Conservation (phyloP, 73 alveolate species). For the Stentor coeruleus region DNA sequence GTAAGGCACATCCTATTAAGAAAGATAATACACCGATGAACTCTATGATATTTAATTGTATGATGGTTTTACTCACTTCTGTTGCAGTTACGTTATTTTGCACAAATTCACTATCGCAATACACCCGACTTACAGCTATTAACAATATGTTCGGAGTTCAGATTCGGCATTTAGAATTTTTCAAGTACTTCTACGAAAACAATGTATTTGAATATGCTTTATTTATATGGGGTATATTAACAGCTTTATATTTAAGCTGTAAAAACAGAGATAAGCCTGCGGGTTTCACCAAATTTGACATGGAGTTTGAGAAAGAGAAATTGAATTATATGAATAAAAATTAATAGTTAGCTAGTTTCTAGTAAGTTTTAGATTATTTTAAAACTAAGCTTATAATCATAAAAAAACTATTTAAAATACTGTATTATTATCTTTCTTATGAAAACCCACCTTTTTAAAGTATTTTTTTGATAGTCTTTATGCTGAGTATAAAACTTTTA, state of each 20-base stretch:
- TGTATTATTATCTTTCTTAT: too few relatives aligned
- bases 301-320: constrained; percentile 19
- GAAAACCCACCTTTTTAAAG: too few relatives aligned
- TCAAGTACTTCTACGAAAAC: constrained; percentile 54
- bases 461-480: too few relatives aligned
- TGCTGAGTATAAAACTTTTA: too few relatives aligned
- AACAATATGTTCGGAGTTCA: constrained; percentile 60
- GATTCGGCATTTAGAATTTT: constrained; percentile 63
- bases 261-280: constrained; percentile 44
- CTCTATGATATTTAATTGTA: constrained; percentile 67
- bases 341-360: background rate
- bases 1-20: constrained; percentile 74
- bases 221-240: constrained; percentile 56
- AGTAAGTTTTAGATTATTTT: too few relatives aligned
- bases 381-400: too few relatives aligned
- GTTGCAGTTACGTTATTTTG: constrained; percentile 66
- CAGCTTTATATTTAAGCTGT: constrained; percentile 40
- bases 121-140: constrained; percentile 58
- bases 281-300: background rate
- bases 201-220: constrained; percentile 63
- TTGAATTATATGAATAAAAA: background rate
- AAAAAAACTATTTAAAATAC: too few relatives aligned
- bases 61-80: constrained; percentile 61
- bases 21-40: constrained; percentile 84
- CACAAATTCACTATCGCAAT: constrained; percentile 53